Conservation (phyloP, 768 basidiomycete species). For the Agaricus blazei region DNA sequence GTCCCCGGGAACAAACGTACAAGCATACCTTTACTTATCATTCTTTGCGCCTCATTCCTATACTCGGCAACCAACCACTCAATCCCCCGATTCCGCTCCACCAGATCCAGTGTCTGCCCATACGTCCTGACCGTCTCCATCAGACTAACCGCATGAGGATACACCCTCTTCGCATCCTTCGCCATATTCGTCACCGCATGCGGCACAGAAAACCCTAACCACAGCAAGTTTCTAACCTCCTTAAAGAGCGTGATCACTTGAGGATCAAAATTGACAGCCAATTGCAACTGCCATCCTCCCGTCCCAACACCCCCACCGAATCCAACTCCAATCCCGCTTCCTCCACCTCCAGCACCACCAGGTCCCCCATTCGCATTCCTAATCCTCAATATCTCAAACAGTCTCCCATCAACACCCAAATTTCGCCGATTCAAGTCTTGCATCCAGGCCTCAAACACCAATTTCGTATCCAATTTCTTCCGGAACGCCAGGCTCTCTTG, state of each 20-base stretch:
- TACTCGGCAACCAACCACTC: slow-evolving; percentile 95
- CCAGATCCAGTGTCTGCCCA: slow-evolving; percentile 88
- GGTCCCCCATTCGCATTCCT: slow-evolving; percentile 39
- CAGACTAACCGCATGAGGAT: slow-evolving; percentile 94
- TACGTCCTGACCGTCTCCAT: slow-evolving; percentile 99
- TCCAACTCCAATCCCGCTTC: neutral
- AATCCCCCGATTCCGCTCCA: slow-evolving; percentile 87
- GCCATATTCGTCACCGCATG: slow-evolving; percentile 95
- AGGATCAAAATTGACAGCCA: slow-evolving; percentile 96
- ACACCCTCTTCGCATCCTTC: slow-evolving; percentile 97
- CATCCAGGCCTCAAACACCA: slow-evolving; percentile 95
- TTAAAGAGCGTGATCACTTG: slow-evolving; percentile 99
- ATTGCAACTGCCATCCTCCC: slow-evolving; percentile 63
- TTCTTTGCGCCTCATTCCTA: slow-evolving; percentile 86
- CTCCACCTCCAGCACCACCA: slow-evolving; percentile 22
- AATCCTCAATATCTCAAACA: slow-evolving; percentile 86
- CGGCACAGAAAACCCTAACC: slow-evolving; percentile 94
- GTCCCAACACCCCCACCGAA: neutral
- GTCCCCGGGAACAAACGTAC: neutral
- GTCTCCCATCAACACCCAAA: slow-evolving; percentile 84
- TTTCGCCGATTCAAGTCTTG: slow-evolving; percentile 91
- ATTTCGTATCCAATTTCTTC: slow-evolving; percentile 91
- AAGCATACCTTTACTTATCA: slow-evolving; percentile 79
- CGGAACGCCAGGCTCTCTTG: slow-evolving; percentile 88
- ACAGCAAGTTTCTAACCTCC: slow-evolving; percentile 92